These are phyloP conservation scores for Cladosporium sp. DNA, from an alignment of 2,329 filamentous ascomycete genomes.

Conservation along the genomic window DNA sequence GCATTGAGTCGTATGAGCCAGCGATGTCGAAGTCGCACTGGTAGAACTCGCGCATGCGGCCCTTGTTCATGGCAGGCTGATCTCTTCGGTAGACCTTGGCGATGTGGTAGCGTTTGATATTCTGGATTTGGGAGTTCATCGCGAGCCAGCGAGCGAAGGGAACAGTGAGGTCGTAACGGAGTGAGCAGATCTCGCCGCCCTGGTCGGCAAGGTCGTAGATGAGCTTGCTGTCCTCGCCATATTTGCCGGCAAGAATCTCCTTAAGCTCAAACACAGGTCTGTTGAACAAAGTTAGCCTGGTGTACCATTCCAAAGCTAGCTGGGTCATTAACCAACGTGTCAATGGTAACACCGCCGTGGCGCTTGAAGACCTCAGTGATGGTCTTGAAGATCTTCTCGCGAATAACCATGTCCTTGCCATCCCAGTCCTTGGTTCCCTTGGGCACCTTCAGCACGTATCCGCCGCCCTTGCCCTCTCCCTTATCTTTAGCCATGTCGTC, in stretches of 20 bases:
- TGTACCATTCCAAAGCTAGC: not conserved
- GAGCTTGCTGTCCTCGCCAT: conserved; percentile 88
- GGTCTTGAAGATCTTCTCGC: conserved; percentile 75
- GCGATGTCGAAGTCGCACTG: conserved; percentile 98
- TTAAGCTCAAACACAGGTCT: conserved; percentile 78
- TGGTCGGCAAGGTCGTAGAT: conserved; percentile 90
- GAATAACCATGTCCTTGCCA: conserved; percentile 75
- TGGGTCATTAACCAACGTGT: conserved; percentile 56
- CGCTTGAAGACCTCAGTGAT: conserved; percentile 80
- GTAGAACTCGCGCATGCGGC: conserved; percentile 93
- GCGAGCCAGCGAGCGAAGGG: conserved; percentile 90
- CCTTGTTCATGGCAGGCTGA: conserved; percentile 84
- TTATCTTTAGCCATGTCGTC: conserved; percentile 50
- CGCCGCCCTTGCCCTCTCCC: conserved; percentile 35
- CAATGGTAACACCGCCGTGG: conserved; percentile 76
- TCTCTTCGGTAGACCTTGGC: conserved; percentile 86
- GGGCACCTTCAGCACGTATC: conserved; percentile 75
- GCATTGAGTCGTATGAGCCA: conserved; percentile 82
- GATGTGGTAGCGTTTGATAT: conserved; percentile 92
- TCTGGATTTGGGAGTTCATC: conserved; percentile 80
- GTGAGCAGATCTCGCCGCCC: conserved; percentile 79
- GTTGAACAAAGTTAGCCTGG: not conserved
- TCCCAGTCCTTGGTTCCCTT: conserved; percentile 90
- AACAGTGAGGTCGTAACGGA: conserved; percentile 85
- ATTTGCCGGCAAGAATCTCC: conserved; percentile 85